Evolutionary conservation across 23 red algal genomes (phyloP).

Genomic region (Pyropia yezoensis): DNA sequence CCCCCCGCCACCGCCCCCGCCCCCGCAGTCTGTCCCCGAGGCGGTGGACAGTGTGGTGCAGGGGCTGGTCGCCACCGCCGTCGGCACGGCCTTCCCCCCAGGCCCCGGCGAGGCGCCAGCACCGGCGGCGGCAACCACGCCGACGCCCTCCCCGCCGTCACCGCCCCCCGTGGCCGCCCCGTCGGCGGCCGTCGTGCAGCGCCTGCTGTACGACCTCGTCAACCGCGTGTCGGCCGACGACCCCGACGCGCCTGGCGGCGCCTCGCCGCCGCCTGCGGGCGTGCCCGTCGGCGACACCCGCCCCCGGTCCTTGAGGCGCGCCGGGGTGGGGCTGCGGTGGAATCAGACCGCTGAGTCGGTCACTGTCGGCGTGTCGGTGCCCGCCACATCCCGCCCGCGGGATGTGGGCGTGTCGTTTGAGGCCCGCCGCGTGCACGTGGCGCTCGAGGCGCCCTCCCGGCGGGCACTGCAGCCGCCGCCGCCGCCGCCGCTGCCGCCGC

Average conservation of each 20-base stretch:
- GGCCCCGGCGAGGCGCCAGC: neutral
- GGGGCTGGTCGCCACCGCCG: conserved; percentile 18
- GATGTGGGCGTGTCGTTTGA: conserved; percentile 34
- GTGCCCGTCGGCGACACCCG: conserved; percentile 38
- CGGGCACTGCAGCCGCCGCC: no score
- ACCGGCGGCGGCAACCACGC: neutral
- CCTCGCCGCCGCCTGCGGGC: conserved; percentile 4
- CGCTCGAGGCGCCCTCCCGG: no score
- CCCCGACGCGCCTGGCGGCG: neutral
- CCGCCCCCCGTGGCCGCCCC: no score
- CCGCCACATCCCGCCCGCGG: conserved; percentile 19
- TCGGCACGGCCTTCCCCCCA: conserved; percentile 1
- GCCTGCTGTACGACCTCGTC: conserved; percentile 35
- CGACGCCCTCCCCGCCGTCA: no score
- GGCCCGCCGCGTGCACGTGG: conserved; percentile 18
- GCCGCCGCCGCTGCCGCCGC: no score
- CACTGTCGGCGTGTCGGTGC: conserved; percentile 36
- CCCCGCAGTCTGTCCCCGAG: neutral
- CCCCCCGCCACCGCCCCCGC: neutral
- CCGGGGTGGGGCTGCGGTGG: conserved; percentile 16
- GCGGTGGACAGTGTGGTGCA: conserved; percentile 15
- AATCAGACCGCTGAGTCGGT: conserved; percentile 43
- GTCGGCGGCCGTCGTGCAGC: conserved; percentile 24
- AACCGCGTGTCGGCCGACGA: conserved; percentile 27
- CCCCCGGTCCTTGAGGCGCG: conserved; percentile 3